phyloP scores from a whole-genome alignment of 73 alveolate genomes.

The Diophrys sp. region DNA sequence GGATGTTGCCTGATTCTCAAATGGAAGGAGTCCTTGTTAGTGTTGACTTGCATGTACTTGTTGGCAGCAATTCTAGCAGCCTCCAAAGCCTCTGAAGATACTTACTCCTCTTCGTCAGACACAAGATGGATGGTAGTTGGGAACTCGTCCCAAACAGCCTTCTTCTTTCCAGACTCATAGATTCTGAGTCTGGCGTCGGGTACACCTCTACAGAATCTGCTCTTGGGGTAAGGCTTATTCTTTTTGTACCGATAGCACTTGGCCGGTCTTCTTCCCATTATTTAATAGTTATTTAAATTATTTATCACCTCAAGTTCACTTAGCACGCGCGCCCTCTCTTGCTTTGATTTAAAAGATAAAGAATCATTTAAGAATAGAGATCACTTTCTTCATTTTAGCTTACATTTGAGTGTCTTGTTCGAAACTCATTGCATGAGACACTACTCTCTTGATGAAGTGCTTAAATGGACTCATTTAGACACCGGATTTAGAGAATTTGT shows the following conservation, averaged over 20 bases:
- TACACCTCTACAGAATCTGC: constrained; percentile 97
- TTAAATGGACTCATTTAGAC: too few relatives aligned
- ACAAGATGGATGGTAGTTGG: constrained; percentile 91
- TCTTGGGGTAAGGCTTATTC: constrained; percentile 97
- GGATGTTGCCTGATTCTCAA: constrained; percentile 96
- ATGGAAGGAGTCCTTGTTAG: constrained; percentile 95
- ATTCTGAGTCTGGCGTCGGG: constrained; percentile 97
- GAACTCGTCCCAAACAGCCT: constrained; percentile 84
- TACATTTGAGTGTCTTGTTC: too few relatives aligned
- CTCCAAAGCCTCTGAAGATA: constrained; percentile 98
- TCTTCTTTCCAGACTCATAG: constrained; percentile 93
- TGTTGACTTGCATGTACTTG: constrained; percentile 87
- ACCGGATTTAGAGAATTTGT: too few relatives aligned
- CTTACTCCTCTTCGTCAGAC: constrained; percentile 96
- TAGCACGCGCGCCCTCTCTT: too few relatives aligned
- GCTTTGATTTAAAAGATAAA: too few relatives aligned
- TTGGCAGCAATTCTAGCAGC: constrained; percentile 99
- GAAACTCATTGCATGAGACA: too few relatives aligned
- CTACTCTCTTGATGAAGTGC: too few relatives aligned
- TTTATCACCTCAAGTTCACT: too few relatives aligned
- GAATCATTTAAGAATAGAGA: too few relatives aligned
- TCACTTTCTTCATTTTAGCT: too few relatives aligned
- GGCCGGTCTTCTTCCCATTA: constrained; percentile 46
- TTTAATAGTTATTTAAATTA: too few relatives aligned
- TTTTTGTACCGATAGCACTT: constrained; percentile 59